Evolutionary conservation across 192 early-diverging fungal genomes (phyloP).

Genomic region (Coemansia sp.): DNA sequence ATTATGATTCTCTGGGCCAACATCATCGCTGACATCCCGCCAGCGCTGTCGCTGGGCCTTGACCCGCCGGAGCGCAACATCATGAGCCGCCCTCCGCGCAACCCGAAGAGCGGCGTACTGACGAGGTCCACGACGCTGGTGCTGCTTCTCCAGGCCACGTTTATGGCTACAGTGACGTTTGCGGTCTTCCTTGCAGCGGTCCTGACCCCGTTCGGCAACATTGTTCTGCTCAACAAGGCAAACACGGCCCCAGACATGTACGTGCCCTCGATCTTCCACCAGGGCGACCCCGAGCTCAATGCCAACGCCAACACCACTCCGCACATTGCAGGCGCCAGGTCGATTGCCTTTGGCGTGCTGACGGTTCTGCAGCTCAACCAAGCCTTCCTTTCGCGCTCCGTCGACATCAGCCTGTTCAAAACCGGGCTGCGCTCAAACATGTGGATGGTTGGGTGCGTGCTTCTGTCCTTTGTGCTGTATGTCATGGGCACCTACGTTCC

Average conservation of each 20-base stretch:
- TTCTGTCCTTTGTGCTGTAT: slow-evolving; percentile 70
- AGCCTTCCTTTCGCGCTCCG: slow-evolving; percentile 79
- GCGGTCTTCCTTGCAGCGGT: slow-evolving; percentile 63
- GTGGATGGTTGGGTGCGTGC: slow-evolving; percentile 79
- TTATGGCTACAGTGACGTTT: slow-evolving; percentile 69
- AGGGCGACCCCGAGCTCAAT: slow-evolving; percentile 48
- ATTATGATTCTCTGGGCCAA: slow-evolving; percentile 98
- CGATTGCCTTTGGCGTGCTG: slow-evolving; percentile 74
- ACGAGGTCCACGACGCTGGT: slow-evolving; percentile 62
- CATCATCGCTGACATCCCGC: slow-evolving; percentile 96
- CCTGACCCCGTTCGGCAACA: slow-evolving; percentile 47
- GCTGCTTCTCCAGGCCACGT: slow-evolving; percentile 73
- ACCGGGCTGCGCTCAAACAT: slow-evolving; percentile 75
- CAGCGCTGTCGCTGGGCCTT: slow-evolving; percentile 90
- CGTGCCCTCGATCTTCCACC: slow-evolving; percentile 48
- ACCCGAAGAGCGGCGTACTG: slow-evolving; percentile 75
- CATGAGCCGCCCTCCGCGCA: slow-evolving; percentile 82
- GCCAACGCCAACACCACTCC: slow-evolving; percentile 42
- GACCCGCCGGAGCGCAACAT: slow-evolving; percentile 85
- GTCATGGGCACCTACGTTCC: slow-evolving; percentile 83
- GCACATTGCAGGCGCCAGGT: slow-evolving; percentile 53
- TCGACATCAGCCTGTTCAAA: slow-evolving; percentile 72
- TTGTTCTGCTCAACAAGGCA: slow-evolving; percentile 27
- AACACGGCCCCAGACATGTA: slow-evolving; percentile 29
- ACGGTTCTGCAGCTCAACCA: slow-evolving; percentile 89